Conservation (phyloP, 345 rosid species). For the Boechera stricta region DNA sequence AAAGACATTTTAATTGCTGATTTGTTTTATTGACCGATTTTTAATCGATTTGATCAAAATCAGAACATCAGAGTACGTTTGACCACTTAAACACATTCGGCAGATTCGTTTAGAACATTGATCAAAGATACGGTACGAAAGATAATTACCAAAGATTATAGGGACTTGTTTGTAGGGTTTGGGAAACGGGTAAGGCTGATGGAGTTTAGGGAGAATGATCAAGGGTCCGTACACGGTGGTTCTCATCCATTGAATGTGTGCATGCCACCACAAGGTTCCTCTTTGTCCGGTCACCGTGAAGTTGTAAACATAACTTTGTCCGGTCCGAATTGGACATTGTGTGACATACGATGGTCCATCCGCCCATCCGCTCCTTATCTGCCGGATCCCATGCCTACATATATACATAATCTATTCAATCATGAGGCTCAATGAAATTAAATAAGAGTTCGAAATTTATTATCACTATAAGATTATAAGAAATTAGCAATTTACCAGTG, state of each 20-base stretch:
- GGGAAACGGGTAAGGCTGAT: constrained; percentile 66
- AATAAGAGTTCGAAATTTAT: background rate
- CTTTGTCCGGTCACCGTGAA: constrained; percentile 75
- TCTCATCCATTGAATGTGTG: constrained; percentile 76
- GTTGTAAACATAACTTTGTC: constrained; percentile 67
- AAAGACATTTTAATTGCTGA: too few relatives aligned
- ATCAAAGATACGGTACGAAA: background rate
- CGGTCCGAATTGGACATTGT: constrained; percentile 76
- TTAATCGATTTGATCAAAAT: background rate
- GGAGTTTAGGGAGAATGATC: constrained; percentile 64
- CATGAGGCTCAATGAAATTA: background rate
- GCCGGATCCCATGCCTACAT: constrained; percentile 75
- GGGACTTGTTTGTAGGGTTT: constrained; percentile 76
- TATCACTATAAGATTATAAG: background rate
- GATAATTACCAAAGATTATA: constrained; percentile 60
- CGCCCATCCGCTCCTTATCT: constrained; percentile 77
- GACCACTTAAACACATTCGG: too few relatives aligned
- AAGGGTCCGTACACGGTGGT: constrained; percentile 76
- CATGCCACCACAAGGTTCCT: constrained; percentile 83
- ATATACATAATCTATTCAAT: background rate
- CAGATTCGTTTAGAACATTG: background rate
- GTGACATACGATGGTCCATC: constrained; percentile 81
- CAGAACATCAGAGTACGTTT: background rate
- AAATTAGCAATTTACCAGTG: constrained; percentile 36
- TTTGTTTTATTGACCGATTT: background rate